Evolutionary conservation across 2,329 filamentous ascomycete species (phyloP).

Genomic region (Apiospora sp.): DNA sequence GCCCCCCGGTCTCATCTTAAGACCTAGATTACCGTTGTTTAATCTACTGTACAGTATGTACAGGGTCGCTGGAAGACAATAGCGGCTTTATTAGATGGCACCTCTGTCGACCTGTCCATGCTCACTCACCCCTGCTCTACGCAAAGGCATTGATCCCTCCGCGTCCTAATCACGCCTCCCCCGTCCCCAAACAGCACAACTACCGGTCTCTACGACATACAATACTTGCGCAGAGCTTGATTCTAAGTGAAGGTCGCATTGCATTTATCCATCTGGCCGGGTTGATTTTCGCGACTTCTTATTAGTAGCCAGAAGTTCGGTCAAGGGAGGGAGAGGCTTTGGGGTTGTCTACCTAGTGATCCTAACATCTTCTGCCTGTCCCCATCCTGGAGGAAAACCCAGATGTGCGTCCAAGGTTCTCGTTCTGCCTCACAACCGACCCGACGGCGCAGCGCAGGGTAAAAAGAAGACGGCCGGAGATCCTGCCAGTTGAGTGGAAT

Average conservation of each 20-base stretch:
- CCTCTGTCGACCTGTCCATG: not conserved
- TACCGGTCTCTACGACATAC: not conserved
- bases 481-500: conserved; percentile 30
- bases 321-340: not conserved
- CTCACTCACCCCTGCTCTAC: not conserved
- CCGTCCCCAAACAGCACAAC: conserved; percentile 14
- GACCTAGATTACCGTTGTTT: conserved; percentile 10
- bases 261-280: not conserved
- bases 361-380: not conserved
- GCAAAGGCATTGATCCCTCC: conserved; percentile 9
- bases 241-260: not conserved
- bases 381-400: not conserved
- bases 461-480: conserved; percentile 5
- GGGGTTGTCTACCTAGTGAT: not conserved
- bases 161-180: not conserved
- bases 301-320: not conserved
- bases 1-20: conserved; percentile 10
- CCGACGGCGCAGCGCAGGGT: conserved; percentile 26
- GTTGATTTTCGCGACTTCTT: not conserved
- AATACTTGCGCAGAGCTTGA: not conserved
- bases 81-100: conserved; percentile 17
- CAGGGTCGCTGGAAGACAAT: not conserved
- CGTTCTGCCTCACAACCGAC: conserved; percentile 15
- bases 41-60: not conserved
- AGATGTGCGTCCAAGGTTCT: conserved; percentile 14